Evolutionary conservation across 1,284 basidiomycete genomes (phyloP).

Genomic region (Ceratorhiza oryzae-sativae): DNA sequence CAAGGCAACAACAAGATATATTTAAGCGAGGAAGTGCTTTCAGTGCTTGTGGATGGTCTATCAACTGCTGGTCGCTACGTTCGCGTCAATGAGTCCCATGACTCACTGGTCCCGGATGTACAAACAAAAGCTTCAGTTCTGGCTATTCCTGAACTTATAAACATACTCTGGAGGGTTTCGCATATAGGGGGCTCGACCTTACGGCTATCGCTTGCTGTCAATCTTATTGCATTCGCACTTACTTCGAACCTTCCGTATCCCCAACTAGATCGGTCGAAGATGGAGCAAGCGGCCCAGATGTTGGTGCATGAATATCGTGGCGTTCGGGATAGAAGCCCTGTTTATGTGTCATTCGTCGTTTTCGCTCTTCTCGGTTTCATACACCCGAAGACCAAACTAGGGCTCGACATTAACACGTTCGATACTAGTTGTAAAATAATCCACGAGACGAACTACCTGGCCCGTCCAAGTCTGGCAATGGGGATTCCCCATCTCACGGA

Average conservation of each 20-base stretch:
- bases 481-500: not conserved
- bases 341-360: not conserved
- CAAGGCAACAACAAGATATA: not conserved
- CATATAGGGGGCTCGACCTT: not conserved
- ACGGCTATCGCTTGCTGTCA: constrained; percentile 7
- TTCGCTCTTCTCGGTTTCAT: not conserved
- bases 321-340: not conserved
- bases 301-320: not conserved
- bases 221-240: constrained; percentile 8
- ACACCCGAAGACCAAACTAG: not conserved
- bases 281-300: not conserved
- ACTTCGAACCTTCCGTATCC: not conserved
- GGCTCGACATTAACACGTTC: not conserved
- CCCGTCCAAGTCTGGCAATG: not conserved
- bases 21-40: not conserved
- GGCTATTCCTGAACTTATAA: not conserved
- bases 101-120: no score
- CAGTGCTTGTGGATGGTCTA: constrained; percentile 5
- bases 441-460: not conserved
- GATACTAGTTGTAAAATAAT: not conserved
- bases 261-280: not conserved
- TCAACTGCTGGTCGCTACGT: not conserved
- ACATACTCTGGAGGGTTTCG: constrained; percentile 17
- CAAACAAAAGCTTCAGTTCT: not conserved
- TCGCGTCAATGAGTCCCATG: no score